Evolutionary conservation across 305 asterid genomes (phyloP), one percentile per base, ranked within the genome.

Genomic region (Rubia peregrina): DNA sequence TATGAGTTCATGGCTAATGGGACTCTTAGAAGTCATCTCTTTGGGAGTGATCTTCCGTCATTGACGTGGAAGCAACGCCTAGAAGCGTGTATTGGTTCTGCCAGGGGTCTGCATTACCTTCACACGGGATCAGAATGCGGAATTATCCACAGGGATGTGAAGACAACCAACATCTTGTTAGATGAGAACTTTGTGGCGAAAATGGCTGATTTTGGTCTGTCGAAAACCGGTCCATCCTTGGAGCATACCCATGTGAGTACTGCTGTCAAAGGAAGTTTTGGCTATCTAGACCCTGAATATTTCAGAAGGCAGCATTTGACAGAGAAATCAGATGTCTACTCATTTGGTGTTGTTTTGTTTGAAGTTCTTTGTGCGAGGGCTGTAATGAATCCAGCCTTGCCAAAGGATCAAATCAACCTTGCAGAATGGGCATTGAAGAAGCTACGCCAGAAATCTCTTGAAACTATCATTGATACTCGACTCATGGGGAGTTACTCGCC

Each of bases 241-340:
- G 98, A 90, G 73, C 97, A 92, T 82, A 92, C 98, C 0, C 98
- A 92, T 43, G 98, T 92, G 17, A 92, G 98, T 80, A 92, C 98
- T 7, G 96, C 97, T 5, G 97, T 90, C 13, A 90, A 90, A 66
- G 97, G 96, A 40, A 90, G 96, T 77, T 90, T 90, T 59, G 96
- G 96, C 36, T 90, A 90, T 78, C 87, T 90, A 10, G 96, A 90
- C 71, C 96, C 96, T 0, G 96, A 90, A 63, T 90, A 90, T 74
- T 90, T 85, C 82, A 83, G 95, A 63, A 74, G 90, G 75, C 96
- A 89, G 74, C 88, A 88, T 59, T 76, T 89, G 78, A 89, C 94
- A 4, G 91, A 89, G 84, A 89, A 89, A 72, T 88, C 95, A 2
- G 96, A 90, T 72, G 96, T 90, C 74, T 90, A 88, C 83, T 90